Conservation (phyloP, 2,329 filamentous ascomycete genomes). For the Colletotrichum acutatum region DNA sequence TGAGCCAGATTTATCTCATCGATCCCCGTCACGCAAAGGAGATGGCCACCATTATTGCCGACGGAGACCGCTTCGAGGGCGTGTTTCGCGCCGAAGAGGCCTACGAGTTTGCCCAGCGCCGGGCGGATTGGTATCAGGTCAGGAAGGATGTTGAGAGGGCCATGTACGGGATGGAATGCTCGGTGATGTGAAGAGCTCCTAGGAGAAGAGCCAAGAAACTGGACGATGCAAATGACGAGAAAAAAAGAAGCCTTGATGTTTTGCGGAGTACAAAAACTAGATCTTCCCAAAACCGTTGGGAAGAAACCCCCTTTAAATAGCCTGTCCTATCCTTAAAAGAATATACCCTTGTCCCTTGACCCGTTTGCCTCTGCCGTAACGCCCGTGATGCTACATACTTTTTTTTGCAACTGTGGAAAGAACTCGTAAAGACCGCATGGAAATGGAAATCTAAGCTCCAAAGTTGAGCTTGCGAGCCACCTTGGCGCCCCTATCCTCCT, state of each 20-base stretch:
- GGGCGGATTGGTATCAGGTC: conserved; percentile 95
- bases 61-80: conserved; percentile 88
- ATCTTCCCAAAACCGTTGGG: not conserved
- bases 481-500: conserved; percentile 76
- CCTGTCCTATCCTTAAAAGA: not conserved
- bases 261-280: conserved; percentile 7
- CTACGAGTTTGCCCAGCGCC: conserved; percentile 93
- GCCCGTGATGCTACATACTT: conserved; percentile 23
- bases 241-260: not conserved
- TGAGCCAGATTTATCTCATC: conserved; percentile 96
- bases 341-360: conserved; percentile 16
- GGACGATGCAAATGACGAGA: not conserved
- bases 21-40: conserved; percentile 89
- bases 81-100: conserved; percentile 97
- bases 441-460: conserved; percentile 52
- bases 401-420: not conserved
- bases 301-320: not conserved
- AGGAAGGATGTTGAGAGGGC: conserved; percentile 90
- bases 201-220: not conserved
- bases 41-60: conserved; percentile 93
- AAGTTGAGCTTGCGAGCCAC: conserved; percentile 88
- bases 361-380: conserved; percentile 18
- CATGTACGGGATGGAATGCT: conserved; percentile 96
- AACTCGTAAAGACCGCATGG: not conserved
- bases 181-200: conserved; percentile 74